These are phyloP conservation scores for Physcomitrellopsis africana DNA, from an alignment of 225 moss, liverwort and hornwort genomes.

Conservation along the genomic window DNA sequence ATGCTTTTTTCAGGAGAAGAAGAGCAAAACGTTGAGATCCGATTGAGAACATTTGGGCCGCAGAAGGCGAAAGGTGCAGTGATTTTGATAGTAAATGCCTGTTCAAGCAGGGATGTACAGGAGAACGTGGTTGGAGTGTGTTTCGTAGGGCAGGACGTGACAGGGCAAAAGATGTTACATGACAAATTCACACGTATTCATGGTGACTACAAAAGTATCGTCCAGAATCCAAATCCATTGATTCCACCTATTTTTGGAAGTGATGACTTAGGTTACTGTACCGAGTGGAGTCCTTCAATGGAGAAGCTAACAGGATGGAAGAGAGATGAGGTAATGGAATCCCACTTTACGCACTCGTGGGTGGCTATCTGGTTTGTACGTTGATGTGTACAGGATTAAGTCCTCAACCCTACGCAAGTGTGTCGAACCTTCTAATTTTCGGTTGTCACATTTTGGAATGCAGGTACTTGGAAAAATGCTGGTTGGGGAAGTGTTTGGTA, in stretches of 20 bases:
- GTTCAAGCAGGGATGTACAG: slow-evolving; percentile 58
- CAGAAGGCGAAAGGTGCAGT: slow-evolving; percentile 50
- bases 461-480: slow-evolving; percentile 63
- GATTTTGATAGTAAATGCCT: slow-evolving; percentile 58
- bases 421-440: not conserved
- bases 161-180: slow-evolving; percentile 50
- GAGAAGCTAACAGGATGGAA: slow-evolving; percentile 61
- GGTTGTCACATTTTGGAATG: not conserved
- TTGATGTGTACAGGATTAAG: too few species aligned
- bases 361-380: not conserved
- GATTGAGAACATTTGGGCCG: slow-evolving; percentile 47
- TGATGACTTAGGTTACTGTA: slow-evolving; percentile 52
- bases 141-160: slow-evolving; percentile 63
- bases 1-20: slow-evolving; percentile 41
- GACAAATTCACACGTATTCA: slow-evolving; percentile 63
- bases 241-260: slow-evolving; percentile 61
- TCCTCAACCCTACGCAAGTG: too few species aligned
- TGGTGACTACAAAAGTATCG: slow-evolving; percentile 54
- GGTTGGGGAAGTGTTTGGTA: slow-evolving; percentile 56
- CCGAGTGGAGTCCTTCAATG: slow-evolving; percentile 66
- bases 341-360: not conserved
- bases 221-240: slow-evolving; percentile 58
- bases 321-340: slow-evolving; percentile 45
- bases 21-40: slow-evolving; percentile 60
- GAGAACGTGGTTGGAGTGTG: slow-evolving; percentile 65